Evolutionary conservation across 208 protist genomes (phyloP), one percentile per base, ranked within the genome.

Genomic region (Lotmaria passim): DNA sequence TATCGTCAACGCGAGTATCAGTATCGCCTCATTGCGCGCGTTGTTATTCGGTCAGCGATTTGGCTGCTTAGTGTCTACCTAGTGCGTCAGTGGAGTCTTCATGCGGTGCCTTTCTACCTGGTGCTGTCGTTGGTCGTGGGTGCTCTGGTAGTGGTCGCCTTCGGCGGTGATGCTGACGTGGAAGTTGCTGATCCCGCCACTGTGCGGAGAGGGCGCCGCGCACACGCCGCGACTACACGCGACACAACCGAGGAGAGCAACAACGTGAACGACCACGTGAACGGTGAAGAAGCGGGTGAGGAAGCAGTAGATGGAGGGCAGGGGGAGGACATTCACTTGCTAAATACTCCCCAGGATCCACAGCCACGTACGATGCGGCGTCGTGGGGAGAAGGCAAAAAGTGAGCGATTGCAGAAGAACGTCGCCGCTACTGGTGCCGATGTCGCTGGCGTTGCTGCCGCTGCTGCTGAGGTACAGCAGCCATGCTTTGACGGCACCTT

Each of bases 41-140:
- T 69, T 64, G 12, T 82, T 34, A 41, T 89, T 26, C 73, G 74
- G 1, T 26, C 62, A 7, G 44, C 59, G 10, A 73, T 83, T 34
- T 86, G 83, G 83, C 15, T 81, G 1, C 68, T 84, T 28, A 74
- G 71, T 46, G 78, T 67, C 11, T 78, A 69, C 66, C 21, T 82
- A 26, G 56, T 84, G 28, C 61, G 41, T 19, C 19, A 67, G 28
- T 61, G 51, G 62, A 48, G 61, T 46, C 14, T 57, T 30, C 43
- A 51, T 57, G 62, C 72, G 39, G 59, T 89, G 14, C 52, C 63
- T 17, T 61, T 75, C 50, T 89, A 86, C 46, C 50, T 83, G 0
- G 65, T 69, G n/a, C 15, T 82, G 8, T 79, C 81, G 14, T 51
- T 75, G 15, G 39, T 81, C 8, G 4, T 72, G 12, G 19, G 33